These are phyloP conservation scores for Fragaria nilgerrensis DNA, from an alignment of 306 rosid species.

Conservation along the genomic window DNA sequence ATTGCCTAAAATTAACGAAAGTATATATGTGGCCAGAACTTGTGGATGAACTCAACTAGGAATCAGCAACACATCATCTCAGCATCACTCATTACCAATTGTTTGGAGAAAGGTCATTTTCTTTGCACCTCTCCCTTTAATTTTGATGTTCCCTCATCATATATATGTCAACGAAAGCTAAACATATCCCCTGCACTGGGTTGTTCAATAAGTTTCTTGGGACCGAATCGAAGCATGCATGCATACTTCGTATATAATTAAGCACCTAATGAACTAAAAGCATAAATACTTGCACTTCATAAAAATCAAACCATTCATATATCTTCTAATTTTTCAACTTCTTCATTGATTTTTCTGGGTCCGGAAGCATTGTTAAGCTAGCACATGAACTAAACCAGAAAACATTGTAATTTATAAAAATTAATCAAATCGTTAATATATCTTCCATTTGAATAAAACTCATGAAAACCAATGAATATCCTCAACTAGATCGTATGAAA, in stretches of 20 bases:
- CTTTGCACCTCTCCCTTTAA: slow-evolving; percentile 22
- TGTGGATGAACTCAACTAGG: not conserved
- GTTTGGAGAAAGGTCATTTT: slow-evolving; percentile 43
- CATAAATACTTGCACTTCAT: not conserved
- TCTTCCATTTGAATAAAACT: not conserved
- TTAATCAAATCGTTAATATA: not conserved
- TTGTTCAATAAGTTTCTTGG: not conserved
- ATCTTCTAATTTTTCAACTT: too few species aligned
- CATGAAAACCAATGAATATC: too few species aligned
- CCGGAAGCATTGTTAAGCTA: too few species aligned
- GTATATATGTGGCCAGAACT: not conserved
- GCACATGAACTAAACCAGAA: not conserved
- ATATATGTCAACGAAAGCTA: slow-evolving; percentile 1
- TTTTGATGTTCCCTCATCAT: slow-evolving; percentile 21
- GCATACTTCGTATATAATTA: not conserved
- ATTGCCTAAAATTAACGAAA: not conserved
- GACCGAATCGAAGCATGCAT: not conserved
- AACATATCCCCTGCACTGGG: not conserved
- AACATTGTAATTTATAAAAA: not conserved
- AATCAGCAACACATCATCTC: not conserved
- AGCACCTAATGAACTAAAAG: not conserved
- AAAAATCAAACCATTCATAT: not conserved
- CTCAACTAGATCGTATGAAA: too few species aligned
- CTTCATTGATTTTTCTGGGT: not conserved
- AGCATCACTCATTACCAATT: slow-evolving; percentile 14